phyloP scores from a whole-genome alignment of 2,329 filamentous ascomycete genomes.

The Geosmithia morbida region DNA sequence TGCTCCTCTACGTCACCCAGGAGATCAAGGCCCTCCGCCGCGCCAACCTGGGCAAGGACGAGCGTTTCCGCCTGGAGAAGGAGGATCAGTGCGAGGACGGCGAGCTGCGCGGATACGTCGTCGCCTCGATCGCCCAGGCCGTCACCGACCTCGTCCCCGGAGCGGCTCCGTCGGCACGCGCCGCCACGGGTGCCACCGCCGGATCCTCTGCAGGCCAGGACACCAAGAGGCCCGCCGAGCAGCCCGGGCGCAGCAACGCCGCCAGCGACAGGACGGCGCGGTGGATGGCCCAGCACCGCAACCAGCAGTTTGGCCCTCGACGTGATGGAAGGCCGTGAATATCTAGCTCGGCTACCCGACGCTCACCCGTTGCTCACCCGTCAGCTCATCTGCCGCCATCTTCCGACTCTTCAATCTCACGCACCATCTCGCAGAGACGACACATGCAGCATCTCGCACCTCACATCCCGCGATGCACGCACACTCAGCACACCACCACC shows the following conservation, averaged over 20 bases:
- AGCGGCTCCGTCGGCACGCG: slow-evolving; percentile 13
- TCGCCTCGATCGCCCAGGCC: slow-evolving; percentile 58
- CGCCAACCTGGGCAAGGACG: slow-evolving; percentile 71
- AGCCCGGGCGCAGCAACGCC: no score
- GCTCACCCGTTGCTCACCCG: background rate
- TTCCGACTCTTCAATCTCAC: no score
- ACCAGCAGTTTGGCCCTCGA: slow-evolving; percentile 25
- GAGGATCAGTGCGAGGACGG: slow-evolving; percentile 65
- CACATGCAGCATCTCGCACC: no score
- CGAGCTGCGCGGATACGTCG: slow-evolving; percentile 60
- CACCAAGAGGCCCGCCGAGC: slow-evolving; percentile 45
- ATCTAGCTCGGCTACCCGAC: background rate
- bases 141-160: slow-evolving; percentile 54
- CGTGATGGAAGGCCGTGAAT: slow-evolving; percentile 28
- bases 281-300: slow-evolving; percentile 23
- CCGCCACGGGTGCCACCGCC: slow-evolving; percentile 28
- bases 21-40: slow-evolving; percentile 81
- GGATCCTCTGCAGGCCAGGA: slow-evolving; percentile 24
- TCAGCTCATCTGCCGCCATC: no score
- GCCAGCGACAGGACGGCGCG: slow-evolving; percentile 29
- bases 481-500: no score
- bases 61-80: slow-evolving; percentile 67
- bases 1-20: slow-evolving; percentile 78
- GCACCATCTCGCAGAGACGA: no score
- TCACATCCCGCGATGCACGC: no score